Evolutionary conservation across 371 early-diverging fungal species (phyloP).

Genomic region (Rhizopus sp.): DNA sequence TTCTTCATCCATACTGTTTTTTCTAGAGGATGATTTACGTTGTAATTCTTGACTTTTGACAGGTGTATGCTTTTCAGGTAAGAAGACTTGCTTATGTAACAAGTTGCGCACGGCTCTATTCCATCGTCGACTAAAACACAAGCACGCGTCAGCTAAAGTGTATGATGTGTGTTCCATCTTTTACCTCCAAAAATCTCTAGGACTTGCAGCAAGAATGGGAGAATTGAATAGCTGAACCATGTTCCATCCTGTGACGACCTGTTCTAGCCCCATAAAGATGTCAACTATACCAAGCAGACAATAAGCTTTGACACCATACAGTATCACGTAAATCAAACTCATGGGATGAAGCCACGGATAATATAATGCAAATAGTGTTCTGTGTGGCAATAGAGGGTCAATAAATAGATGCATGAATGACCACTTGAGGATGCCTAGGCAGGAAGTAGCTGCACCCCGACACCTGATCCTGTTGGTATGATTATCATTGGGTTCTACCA

Average conservation of each 20-base stretch:
- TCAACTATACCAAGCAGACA: constrained; percentile 28
- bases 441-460: constrained; percentile 23
- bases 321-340: constrained; percentile 19
- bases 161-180: neutral
- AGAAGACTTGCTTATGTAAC: constrained; percentile 28
- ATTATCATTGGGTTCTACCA: neutral
- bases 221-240: constrained; percentile 31
- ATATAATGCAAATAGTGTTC: constrained; percentile 17
- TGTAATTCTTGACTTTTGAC: neutral
- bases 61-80: neutral
- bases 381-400: constrained; percentile 23
- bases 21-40: neutral
- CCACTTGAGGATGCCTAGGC: constrained; percentile 27
- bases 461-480: constrained; percentile 8
- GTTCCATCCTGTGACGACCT: constrained; percentile 21
- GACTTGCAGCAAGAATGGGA: constrained; percentile 37
- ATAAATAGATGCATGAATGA: constrained; percentile 20
- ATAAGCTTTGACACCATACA: constrained; percentile 34
- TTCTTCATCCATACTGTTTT: neutral
- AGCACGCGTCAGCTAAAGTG: neutral
- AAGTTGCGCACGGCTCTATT: constrained; percentile 35
- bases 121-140: constrained; percentile 38
- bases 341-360: constrained; percentile 25
- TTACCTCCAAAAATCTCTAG: constrained; percentile 50
- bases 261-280: constrained; percentile 26